phyloP scores from a whole-genome alignment of 345 rosid species.

The Crucihimalaya himalaica region DNA sequence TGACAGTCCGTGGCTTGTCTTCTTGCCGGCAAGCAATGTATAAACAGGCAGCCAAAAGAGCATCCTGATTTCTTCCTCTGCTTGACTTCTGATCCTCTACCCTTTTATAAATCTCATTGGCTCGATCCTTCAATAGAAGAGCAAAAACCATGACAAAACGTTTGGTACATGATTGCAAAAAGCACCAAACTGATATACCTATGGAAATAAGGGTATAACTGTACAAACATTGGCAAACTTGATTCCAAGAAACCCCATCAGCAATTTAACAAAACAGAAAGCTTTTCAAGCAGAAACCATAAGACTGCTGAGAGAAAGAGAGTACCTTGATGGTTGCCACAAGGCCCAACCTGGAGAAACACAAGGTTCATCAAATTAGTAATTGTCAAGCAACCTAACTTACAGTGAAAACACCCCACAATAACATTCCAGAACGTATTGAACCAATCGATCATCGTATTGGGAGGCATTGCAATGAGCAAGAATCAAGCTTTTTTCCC shows the following conservation, averaged over 20 bases:
- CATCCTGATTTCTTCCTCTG: conserved; percentile 99
- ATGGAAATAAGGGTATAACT: background rate
- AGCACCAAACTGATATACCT: background rate
- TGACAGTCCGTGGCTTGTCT: conserved; percentile 95
- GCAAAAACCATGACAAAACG: background rate
- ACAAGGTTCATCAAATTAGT: conserved; percentile 22
- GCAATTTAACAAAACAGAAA: background rate
- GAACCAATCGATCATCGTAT: background rate
- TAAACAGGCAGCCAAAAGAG: conserved; percentile 96
- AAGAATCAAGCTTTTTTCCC: background rate
- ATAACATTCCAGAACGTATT: background rate
- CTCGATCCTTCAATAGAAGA: conserved; percentile 68
- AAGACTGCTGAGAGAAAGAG: conserved; percentile 12
- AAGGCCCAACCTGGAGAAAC: conserved; percentile 79
- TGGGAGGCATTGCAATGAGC: background rate
- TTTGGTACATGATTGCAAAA: background rate
- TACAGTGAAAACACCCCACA: background rate
- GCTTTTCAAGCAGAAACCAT: background rate
- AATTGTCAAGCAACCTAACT: background rate
- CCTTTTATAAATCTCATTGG: conserved; percentile 94
- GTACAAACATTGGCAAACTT: background rate
- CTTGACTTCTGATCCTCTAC: conserved; percentile 98
- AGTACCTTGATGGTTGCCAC: conserved; percentile 95
- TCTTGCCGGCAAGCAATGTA: conserved; percentile 98
- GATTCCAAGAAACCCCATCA: conserved; percentile 10